These are phyloP conservation scores for Neurospora africana DNA, from an alignment of 495 filamentous ascomycete genomes.

Conservation along the genomic window DNA sequence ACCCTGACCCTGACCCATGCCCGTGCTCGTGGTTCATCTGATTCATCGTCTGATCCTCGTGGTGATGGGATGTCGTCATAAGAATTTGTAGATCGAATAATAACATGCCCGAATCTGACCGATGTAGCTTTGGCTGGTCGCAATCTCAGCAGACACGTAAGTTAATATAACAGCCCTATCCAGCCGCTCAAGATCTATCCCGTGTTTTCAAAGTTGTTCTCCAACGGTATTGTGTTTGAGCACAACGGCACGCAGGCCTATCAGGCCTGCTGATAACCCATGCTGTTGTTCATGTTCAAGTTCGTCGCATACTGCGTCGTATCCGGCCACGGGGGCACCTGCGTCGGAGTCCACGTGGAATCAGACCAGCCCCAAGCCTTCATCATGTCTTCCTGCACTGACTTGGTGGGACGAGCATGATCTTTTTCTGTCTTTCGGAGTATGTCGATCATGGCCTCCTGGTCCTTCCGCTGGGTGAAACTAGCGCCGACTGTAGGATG, in stretches of 20 bases:
- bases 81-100: not conserved
- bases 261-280: not conserved
- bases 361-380: constrained; percentile 29
- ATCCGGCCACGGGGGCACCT: constrained; percentile 4
- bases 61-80: not conserved
- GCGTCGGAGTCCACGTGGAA: constrained; percentile 2
- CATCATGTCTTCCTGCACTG: constrained; percentile 28
- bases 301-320: not conserved
- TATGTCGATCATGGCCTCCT: constrained; percentile 33
- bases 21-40: not conserved
- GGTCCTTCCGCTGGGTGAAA: constrained; percentile 19
- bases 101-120: not conserved
- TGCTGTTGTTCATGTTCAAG: not conserved
- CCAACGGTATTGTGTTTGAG: not conserved
- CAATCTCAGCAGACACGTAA: not conserved
- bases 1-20: not conserved
- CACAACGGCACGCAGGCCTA: not conserved
- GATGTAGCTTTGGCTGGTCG: not conserved
- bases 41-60: not conserved
- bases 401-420: constrained; percentile 35
- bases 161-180: not conserved
- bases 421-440: constrained; percentile 32
- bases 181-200: not conserved
- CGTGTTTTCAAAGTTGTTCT: not conserved
- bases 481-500: constrained; percentile 3